Percentiles rank a stretch among this genome's conserved stretches.
Evolutionary conservation across 2,329 filamentous ascomycete species (phyloP).

Genomic region (Gnomoniopsis smithogilvyi): DNA sequence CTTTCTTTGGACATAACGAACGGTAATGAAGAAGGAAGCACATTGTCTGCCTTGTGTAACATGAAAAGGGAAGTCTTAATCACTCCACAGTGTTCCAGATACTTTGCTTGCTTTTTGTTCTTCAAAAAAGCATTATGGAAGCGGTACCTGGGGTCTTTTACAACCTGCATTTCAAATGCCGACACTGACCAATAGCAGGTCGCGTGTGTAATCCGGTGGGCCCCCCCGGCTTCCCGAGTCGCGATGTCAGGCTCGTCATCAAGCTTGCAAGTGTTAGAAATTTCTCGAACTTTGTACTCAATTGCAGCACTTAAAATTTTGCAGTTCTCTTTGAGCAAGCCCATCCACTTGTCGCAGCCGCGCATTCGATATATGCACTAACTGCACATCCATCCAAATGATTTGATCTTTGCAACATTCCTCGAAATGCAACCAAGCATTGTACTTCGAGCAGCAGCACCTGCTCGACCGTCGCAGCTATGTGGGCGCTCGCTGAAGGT

Average conservation of each 20-base stretch:
- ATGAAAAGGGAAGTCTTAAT: too few species aligned
- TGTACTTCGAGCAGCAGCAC: slow-evolving; percentile 30
- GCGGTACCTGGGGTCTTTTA: too few species aligned
- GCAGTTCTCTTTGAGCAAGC: neutral
- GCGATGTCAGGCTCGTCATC: neutral
- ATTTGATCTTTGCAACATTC: neutral
- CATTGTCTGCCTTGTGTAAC: too few species aligned
- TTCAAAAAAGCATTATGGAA: neutral
- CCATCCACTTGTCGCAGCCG: neutral
- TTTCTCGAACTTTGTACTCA: neutral
- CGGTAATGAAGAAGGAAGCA: too few species aligned
- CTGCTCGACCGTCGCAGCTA: slow-evolving; percentile 28
- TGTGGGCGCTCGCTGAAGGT: slow-evolving; percentile 26
- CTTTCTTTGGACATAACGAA: too few species aligned
- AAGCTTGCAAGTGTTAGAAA: neutral
- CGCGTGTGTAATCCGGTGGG: neutral
- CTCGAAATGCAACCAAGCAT: slow-evolving; percentile 32
- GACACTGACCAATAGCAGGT: neutral
- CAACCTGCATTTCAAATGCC: neutral
- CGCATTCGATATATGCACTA: neutral
- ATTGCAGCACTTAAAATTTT: neutral
- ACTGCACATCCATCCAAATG: slow-evolving; percentile 5
- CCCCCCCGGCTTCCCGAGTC: neutral
- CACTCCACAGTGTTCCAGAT: too few species aligned
- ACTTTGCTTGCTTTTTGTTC: too few species aligned